A percentile compares a stretch with the other conserved stretches of the same genome.
Conservation (phyloP, 768 basidiomycete species). For the Lepiota brunneoincarnata region DNA sequence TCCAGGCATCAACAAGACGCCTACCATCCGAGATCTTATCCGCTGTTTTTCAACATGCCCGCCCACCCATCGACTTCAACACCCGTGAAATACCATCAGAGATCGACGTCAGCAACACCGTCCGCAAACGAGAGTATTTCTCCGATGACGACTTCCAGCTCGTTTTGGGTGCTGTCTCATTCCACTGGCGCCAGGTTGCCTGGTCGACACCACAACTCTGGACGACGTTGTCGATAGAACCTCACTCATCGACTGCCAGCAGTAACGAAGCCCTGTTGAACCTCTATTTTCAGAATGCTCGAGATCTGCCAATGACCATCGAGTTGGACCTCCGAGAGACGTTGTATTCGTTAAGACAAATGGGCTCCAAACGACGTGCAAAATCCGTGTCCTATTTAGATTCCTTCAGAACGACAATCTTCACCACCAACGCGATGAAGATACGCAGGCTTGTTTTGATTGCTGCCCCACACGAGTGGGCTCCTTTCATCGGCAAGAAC, state of each 20-base stretch:
- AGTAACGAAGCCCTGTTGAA: neutral
- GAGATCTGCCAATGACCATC: neutral
- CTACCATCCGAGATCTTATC: conserved; percentile 7
- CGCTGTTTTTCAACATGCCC: neutral
- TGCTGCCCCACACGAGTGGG: neutral
- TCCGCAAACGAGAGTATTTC: neutral
- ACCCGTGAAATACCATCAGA: neutral
- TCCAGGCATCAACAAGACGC: neutral
- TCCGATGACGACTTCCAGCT: neutral
- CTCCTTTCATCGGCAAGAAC: neutral
- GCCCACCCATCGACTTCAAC: neutral
- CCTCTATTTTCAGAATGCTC: conserved; percentile 3
- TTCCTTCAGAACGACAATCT: neutral
- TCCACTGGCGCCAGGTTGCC: conserved; percentile 1
- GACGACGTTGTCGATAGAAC: neutral
- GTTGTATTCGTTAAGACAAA: too few relatives aligned
- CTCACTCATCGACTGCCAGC: neutral
- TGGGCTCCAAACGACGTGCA: too few relatives aligned
- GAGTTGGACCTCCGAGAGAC: neutral
- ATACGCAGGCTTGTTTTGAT: neutral
- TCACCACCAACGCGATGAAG: neutral
- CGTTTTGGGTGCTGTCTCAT: neutral
- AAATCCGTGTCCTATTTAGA: neutral
- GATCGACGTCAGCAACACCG: neutral
- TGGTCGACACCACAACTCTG: conserved; percentile 7